Percentiles rank a stretch among this genome's conserved stretches.
Conservation (phyloP, 176 grass and related monocot genomes). For the Eremochloa ophiuroides region DNA sequence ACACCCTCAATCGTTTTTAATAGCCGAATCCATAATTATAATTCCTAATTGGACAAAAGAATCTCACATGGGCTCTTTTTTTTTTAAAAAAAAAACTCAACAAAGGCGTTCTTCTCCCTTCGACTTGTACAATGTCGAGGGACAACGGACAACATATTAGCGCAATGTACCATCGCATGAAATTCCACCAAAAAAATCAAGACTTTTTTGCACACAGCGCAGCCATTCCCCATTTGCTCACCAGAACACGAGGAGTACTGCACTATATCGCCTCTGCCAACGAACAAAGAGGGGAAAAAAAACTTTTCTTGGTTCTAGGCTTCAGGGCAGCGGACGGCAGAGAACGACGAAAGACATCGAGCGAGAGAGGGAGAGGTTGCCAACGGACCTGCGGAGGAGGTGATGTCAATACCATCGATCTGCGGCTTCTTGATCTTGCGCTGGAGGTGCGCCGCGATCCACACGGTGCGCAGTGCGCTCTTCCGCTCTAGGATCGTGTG, state of each 20-base stretch:
- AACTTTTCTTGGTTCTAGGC: not conserved
- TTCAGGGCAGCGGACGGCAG: not conserved
- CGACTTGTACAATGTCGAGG: not conserved
- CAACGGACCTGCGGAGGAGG: slow-evolving; percentile 51
- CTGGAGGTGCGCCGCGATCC: slow-evolving; percentile 94
- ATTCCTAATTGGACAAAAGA: not conserved
- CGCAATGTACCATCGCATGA: not conserved
- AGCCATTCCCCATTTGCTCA: not conserved
- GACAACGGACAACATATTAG: not conserved
- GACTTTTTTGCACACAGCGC: not conserved
- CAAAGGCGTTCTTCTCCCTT: not conserved
- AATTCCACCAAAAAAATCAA: not conserved
- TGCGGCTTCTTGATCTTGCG: slow-evolving; percentile 85
- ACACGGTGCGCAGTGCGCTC: slow-evolving; percentile 61
- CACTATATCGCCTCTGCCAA: too few species aligned
- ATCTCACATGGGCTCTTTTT: not conserved
- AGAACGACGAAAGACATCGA: not conserved
- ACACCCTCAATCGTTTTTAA: not conserved
- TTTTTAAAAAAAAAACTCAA: not conserved
- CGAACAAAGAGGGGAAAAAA: not conserved
- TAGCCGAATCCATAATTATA: not conserved
- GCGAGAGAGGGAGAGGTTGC: too few species aligned
- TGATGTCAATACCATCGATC: slow-evolving; percentile 73
- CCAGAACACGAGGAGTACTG: not conserved
- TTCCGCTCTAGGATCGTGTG: slow-evolving; percentile 80